A percentile compares a stretch with the other conserved stretches of the same genome.
These are phyloP conservation scores for Claviceps maximensis DNA, from an alignment of 2,329 filamentous ascomycete genomes.

Conservation along the genomic window DNA sequence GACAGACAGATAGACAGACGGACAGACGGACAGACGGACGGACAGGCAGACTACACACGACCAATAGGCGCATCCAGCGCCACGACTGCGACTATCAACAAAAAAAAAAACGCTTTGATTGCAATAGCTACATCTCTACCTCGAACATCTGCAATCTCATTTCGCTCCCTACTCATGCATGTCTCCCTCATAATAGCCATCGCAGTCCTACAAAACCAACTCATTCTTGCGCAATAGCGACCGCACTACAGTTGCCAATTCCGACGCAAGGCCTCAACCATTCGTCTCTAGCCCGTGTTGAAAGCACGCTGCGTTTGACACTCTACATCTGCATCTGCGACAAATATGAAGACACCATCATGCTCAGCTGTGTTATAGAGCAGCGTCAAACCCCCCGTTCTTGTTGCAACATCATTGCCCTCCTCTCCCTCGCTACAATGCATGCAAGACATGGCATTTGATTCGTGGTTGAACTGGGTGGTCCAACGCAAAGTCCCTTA, in stretches of 20 bases:
- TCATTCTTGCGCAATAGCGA: not conserved
- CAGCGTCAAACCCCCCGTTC: conserved; percentile 8
- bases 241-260: not conserved
- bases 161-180: not conserved
- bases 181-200: not conserved
- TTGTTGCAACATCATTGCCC: conserved; percentile 17
- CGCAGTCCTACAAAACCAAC: not conserved
- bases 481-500: conserved; percentile 7
- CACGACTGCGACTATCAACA: too few relatives aligned
- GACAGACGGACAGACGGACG: too few relatives aligned
- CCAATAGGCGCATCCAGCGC: too few relatives aligned
- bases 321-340: not conserved
- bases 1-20: too few relatives aligned
- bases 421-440: conserved; percentile 10
- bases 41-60: too few relatives aligned
- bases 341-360: not conserved
- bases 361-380: conserved; percentile 1
- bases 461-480: not conserved
- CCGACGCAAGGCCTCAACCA: not conserved
- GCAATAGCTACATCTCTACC: not conserved
- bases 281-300: conserved; percentile 1
- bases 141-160: not conserved
- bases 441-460: not conserved
- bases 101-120: not conserved
- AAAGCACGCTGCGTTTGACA: not conserved